These are phyloP conservation scores for Inga laurina DNA, from an alignment of 306 rosid species.

Conservation along the genomic window DNA sequence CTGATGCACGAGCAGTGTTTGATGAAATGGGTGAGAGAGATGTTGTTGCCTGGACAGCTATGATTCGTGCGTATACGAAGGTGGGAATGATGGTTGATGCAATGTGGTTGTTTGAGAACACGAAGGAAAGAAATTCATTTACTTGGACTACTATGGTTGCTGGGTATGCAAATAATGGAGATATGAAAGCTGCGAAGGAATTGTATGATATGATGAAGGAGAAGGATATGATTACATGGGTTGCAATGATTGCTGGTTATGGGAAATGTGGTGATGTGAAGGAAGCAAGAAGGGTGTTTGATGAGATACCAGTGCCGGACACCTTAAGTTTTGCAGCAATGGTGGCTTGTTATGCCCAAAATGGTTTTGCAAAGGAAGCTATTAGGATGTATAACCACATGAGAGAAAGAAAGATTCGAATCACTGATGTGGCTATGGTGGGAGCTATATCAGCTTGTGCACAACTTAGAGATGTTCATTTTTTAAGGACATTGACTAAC, in stretches of 20 bases:
- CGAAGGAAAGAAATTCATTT: slow-evolving; percentile 52
- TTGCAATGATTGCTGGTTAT: slow-evolving; percentile 80
- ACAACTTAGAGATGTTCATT: slow-evolving; percentile 60
- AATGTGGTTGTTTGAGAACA: slow-evolving; percentile 54
- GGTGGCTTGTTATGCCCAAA: slow-evolving; percentile 81
- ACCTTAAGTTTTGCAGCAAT: slow-evolving; percentile 63
- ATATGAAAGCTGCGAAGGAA: slow-evolving; percentile 65
- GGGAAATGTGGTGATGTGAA: slow-evolving; percentile 59
- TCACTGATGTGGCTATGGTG: slow-evolving; percentile 63
- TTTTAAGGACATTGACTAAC: slow-evolving; percentile 45
- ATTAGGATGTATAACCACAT: slow-evolving; percentile 51
- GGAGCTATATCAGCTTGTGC: slow-evolving; percentile 84
- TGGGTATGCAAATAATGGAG: slow-evolving; percentile 64
- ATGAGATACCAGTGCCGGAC: slow-evolving; percentile 36
- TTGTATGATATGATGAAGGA: slow-evolving; percentile 56
- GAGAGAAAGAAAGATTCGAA: slow-evolving; percentile 42
- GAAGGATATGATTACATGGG: slow-evolving; percentile 41
- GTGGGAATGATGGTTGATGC: slow-evolving; percentile 70
- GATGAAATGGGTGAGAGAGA: slow-evolving; percentile 61
- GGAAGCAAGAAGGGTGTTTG: slow-evolving; percentile 55
- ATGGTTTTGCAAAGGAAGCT: slow-evolving; percentile 71
- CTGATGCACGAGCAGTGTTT: slow-evolving; percentile 59
- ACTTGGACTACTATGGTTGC: slow-evolving; percentile 79
- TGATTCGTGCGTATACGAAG: slow-evolving; percentile 68
- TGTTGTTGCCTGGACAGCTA: slow-evolving; percentile 71